A percentile compares a stretch with the other conserved stretches of the same genome.
Conservation (phyloP, 2,329 filamentous ascomycete species). For the Zasmidium cellare region DNA sequence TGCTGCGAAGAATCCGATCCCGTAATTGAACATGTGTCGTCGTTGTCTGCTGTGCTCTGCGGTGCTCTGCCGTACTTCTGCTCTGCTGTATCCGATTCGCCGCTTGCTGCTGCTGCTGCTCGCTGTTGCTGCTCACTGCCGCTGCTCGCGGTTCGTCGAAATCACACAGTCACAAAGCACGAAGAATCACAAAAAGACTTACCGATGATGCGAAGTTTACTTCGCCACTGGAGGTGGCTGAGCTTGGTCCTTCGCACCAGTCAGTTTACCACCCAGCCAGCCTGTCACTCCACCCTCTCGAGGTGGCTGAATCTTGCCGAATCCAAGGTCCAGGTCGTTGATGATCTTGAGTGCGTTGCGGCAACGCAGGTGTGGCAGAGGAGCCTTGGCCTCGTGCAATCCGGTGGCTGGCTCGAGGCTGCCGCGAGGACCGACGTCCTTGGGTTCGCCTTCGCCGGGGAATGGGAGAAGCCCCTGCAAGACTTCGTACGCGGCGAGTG, state of each 20-base stretch:
- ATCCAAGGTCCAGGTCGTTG: conserved; percentile 89
- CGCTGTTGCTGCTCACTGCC: background rate
- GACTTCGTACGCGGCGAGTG: conserved; percentile 90
- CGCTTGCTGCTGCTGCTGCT: background rate
- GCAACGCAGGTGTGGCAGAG: conserved; percentile 68
- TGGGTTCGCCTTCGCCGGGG: conserved; percentile 61
- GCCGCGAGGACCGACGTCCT: conserved; percentile 53
- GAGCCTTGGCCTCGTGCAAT: conserved; percentile 63
- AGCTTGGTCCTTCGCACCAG: background rate
- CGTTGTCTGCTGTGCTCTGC: background rate
- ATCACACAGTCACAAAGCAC: background rate
- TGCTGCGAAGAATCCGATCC: background rate
- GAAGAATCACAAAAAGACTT: background rate
- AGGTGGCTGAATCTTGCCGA: conserved; percentile 66
- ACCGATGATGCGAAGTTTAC: background rate
- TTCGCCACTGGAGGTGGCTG: conserved; percentile 4
- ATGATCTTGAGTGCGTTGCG: conserved; percentile 95
- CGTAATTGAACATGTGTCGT: background rate
- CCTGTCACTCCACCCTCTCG: conserved; percentile 18
- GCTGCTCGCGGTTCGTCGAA: background rate
- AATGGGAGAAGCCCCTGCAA: conserved; percentile 78
- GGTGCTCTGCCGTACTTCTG: background rate
- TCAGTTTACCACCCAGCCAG: conserved; percentile 9
- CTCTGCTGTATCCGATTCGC: background rate
- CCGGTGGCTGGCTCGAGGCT: conserved; percentile 64